These are phyloP conservation scores for Naganishia friedmannii DNA, from an alignment of 768 basidiomycete species.

Conservation along the genomic window DNA sequence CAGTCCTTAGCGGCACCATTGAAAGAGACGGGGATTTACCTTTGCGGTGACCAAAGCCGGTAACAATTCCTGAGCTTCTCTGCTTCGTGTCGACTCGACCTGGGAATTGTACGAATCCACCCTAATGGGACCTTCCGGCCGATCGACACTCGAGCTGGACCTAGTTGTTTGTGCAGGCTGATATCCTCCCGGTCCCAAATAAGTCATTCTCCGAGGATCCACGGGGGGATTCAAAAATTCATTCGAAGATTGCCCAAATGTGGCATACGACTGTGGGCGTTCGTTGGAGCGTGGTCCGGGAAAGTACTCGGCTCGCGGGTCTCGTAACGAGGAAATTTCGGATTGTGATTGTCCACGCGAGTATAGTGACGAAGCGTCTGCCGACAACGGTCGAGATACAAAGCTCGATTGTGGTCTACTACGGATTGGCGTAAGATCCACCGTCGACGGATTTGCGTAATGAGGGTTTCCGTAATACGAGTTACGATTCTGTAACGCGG, in stretches of 20 bases:
- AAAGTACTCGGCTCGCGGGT: conserved; percentile 17
- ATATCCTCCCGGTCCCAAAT: neutral
- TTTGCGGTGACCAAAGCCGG: neutral
- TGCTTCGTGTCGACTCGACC: conserved; percentile 11
- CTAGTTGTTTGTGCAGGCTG: conserved; percentile 1
- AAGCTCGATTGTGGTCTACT: conserved; percentile 22
- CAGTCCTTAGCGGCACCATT: neutral
- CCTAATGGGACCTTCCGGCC: conserved; percentile 4
- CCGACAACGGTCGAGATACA: conserved; percentile 24
- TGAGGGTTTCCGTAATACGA: conserved; percentile 14
- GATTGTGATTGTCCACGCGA: conserved; percentile 28
- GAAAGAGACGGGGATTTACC: neutral
- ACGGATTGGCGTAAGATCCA: conserved; percentile 8
- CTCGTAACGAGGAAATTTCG: conserved; percentile 27
- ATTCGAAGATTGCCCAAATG: conserved; percentile 21
- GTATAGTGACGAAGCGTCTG: conserved; percentile 30
- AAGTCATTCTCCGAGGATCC: conserved; percentile 23
- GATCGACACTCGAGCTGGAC: conserved; percentile 11
- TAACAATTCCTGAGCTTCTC: conserved; percentile 7
- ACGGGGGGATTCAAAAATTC: conserved; percentile 3
- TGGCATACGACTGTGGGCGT: conserved; percentile 23
- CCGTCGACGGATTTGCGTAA: neutral
- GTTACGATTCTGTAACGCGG: conserved; percentile 19
- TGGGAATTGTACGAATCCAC: conserved; percentile 13
- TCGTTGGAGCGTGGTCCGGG: conserved; percentile 1